Conservation (phyloP, 2,329 filamentous ascomycete species). For the Penicillium sclerotigenum region DNA sequence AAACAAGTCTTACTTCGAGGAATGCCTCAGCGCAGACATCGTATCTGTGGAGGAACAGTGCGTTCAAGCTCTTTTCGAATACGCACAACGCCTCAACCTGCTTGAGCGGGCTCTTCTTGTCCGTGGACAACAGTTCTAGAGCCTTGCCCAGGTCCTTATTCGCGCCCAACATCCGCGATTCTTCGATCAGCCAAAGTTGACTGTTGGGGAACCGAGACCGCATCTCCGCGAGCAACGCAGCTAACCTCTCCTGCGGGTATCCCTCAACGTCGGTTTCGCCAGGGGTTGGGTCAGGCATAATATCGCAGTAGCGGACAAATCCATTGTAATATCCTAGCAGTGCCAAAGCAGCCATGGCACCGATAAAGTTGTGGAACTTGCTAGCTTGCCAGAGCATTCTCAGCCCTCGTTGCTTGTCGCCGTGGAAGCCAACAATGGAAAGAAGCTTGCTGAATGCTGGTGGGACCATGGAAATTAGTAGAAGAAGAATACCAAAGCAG, state of each 20-base stretch:
- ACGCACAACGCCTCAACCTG: constrained; percentile 81
- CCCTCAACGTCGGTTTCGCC: constrained; percentile 59
- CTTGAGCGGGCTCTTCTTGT: constrained; percentile 69
- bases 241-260: constrained; percentile 68
- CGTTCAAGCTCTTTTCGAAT: constrained; percentile 77
- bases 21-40: constrained; percentile 70
- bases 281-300: constrained; percentile 58
- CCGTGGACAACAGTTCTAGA: constrained; percentile 60
- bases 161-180: constrained; percentile 71
- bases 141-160: constrained; percentile 65
- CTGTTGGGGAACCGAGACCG: constrained; percentile 74
- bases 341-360: constrained; percentile 79
- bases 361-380: constrained; percentile 81
- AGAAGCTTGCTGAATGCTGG: constrained; percentile 85
- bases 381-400: constrained; percentile 88
- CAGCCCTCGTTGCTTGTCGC: constrained; percentile 78
- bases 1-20: constrained; percentile 49
- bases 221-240: constrained; percentile 68
- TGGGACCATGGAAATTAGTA: constrained; percentile 89
- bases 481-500: constrained; percentile 80
- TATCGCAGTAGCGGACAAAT: constrained; percentile 81
- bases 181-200: constrained; percentile 82
- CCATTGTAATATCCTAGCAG: constrained; percentile 86
- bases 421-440: constrained; percentile 84
- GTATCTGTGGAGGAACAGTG: constrained; percentile 78